Percentiles rank a stretch among this genome's conserved stretches.
These are phyloP conservation scores for Spiraea crenata DNA, from an alignment of 331 rosid species.

Conservation along the genomic window DNA sequence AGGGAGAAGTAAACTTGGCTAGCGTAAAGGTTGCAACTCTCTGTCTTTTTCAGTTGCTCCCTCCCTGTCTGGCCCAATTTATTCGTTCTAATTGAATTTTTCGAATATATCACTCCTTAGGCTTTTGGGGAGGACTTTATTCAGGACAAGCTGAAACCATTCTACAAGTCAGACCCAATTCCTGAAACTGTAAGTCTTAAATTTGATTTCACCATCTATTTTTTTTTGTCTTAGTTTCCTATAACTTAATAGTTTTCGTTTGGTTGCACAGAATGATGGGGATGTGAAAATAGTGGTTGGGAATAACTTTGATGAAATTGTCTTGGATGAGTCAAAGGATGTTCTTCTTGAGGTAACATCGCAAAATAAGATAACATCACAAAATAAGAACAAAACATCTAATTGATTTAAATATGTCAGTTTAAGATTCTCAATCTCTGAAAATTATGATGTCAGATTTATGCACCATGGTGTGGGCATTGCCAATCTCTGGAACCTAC, in stretches of 20 bases:
- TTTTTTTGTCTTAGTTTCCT: constrained; percentile 8
- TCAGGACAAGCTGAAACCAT: constrained; percentile 91
- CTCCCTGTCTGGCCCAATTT: neutral
- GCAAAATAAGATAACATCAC: constrained; percentile 19
- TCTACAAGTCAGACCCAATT: constrained; percentile 84
- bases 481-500: constrained; percentile 93
- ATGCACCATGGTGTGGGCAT: constrained; percentile 99
- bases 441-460: constrained; percentile 49
- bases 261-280: constrained; percentile 61
- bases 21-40: constrained; percentile 60
- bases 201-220: constrained; percentile 16
- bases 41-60: constrained; percentile 3
- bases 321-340: constrained; percentile 94
- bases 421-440: constrained; percentile 8
- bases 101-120: constrained; percentile 35
- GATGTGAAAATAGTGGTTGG: constrained; percentile 94
- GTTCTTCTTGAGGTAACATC: constrained; percentile 89
- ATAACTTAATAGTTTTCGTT: constrained; percentile 17
- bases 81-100: constrained; percentile 6
- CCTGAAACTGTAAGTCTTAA: constrained; percentile 76
- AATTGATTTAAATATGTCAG: constrained; percentile 5
- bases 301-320: constrained; percentile 84
- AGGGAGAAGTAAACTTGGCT: constrained; percentile 62
- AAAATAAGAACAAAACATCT: neutral
- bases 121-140: constrained; percentile 82